Conservation (phyloP, 2,329 filamentous ascomycete genomes). For the Calonectria fujianensis region DNA sequence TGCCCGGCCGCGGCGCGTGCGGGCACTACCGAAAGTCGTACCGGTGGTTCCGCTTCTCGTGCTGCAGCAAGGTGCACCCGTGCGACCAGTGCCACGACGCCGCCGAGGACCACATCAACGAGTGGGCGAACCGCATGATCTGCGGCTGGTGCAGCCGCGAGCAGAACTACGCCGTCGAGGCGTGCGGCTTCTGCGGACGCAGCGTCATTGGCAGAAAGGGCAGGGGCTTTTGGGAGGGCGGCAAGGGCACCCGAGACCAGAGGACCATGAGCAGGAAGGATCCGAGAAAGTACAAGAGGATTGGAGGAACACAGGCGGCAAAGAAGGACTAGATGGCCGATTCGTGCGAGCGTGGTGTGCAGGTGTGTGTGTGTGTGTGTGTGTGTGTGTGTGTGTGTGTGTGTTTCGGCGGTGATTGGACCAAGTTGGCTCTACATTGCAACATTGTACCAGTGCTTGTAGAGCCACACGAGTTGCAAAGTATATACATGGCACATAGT, state of each 20-base stretch:
- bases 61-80: constrained; percentile 75
- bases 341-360: too few relatives aligned
- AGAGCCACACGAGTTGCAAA: constrained; percentile 16
- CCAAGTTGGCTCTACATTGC: neutral
- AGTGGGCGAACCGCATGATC: constrained; percentile 90
- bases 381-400: neutral
- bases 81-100: constrained; percentile 86
- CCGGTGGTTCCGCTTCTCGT: constrained; percentile 80
- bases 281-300: constrained; percentile 81
- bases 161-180: constrained; percentile 85
- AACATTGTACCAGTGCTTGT: constrained; percentile 26
- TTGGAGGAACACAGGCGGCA: constrained; percentile 61
- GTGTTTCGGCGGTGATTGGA: constrained; percentile 17
- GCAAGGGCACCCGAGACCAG: constrained; percentile 85
- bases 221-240: constrained; percentile 89
- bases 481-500: neutral
- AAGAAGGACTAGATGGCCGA: constrained; percentile 41
- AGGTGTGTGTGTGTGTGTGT: neutral
- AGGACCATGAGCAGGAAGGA: constrained; percentile 84
- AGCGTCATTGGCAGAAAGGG: constrained; percentile 80
- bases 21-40: constrained; percentile 75
- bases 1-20: constrained; percentile 73
- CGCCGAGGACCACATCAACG: constrained; percentile 81
- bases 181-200: constrained; percentile 83
- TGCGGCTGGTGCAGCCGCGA: constrained; percentile 88